A percentile compares a stretch with the other conserved stretches of the same genome.
phyloP scores from a whole-genome alignment of 2,329 filamentous ascomycete genomes.

The Beauveria sp. region DNA sequence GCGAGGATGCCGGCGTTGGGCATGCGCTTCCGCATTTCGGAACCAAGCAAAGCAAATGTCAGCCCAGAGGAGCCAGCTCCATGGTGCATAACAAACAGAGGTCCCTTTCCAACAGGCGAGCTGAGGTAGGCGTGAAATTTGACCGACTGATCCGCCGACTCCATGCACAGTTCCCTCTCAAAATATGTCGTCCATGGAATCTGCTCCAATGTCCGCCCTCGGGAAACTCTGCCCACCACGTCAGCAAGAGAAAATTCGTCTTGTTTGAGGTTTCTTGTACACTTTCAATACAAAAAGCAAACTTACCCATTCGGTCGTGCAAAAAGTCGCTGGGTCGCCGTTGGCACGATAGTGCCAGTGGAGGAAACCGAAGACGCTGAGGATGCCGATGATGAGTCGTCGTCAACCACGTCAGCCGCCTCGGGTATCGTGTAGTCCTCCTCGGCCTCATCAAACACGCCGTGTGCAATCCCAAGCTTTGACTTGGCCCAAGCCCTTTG shows the following conservation, averaged over 20 bases:
- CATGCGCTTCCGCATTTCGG: conserved; percentile 68
- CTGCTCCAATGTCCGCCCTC: conserved; percentile 52
- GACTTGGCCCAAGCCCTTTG: conserved; percentile 73
- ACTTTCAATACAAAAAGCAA: background rate
- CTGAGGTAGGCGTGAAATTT: conserved; percentile 83
- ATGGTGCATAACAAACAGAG: conserved; percentile 89
- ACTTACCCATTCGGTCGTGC: conserved; percentile 61
- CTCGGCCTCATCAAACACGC: conserved; percentile 44
- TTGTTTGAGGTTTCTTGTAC: background rate
- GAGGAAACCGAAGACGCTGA: conserved; percentile 67
- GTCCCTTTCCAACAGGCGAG: conserved; percentile 65
- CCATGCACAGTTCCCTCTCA: conserved; percentile 74
- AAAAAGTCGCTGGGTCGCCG: conserved; percentile 64
- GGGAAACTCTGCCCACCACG: conserved; percentile 31
- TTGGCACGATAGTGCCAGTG: conserved; percentile 83
- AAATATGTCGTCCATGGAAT: conserved; percentile 88
- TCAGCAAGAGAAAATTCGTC: background rate
- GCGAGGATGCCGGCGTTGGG: conserved; percentile 79
- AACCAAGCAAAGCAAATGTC: conserved; percentile 77
- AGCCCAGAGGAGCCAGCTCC: conserved; percentile 89
- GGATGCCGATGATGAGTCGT: conserved; percentile 68
- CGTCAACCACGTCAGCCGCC: conserved; percentile 37
- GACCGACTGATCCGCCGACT: conserved; percentile 40
- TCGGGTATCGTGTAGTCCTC: conserved; percentile 44
- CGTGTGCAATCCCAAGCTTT: conserved; percentile 54